A percentile compares a stretch with the other conserved stretches of the same genome.
Conservation (phyloP, 2,329 filamentous ascomycete species). For the Phialophora tarda region DNA sequence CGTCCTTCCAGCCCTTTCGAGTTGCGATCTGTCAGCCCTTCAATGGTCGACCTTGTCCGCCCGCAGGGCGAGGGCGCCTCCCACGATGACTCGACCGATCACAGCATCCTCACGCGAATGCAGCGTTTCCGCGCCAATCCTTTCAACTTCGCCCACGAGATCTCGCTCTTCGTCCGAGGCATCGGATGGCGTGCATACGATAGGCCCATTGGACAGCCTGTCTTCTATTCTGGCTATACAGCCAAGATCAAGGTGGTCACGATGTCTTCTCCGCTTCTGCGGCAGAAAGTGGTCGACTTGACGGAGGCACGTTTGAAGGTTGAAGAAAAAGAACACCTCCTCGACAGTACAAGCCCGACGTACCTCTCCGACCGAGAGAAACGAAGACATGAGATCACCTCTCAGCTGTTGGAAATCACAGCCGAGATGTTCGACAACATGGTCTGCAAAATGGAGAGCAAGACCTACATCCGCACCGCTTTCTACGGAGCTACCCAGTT, state of each 20-base stretch:
- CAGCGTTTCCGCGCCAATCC: constrained; percentile 79
- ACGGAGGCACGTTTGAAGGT: constrained; percentile 74
- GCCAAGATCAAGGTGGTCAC: constrained; percentile 86
- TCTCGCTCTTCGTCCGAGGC: constrained; percentile 89
- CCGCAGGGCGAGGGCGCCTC: constrained; percentile 16
- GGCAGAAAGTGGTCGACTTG: constrained; percentile 74
- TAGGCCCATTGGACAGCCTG: constrained; percentile 83
- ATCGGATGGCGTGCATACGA: constrained; percentile 97
- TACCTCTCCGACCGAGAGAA: constrained; percentile 47
- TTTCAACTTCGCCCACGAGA: constrained; percentile 84
- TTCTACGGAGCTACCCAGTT: constrained; percentile 90
- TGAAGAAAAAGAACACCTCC: constrained; percentile 69
- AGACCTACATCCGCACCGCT: constrained; percentile 85
- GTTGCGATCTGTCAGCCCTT: not conserved
- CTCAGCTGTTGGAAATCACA: constrained; percentile 76
- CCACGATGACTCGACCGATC: constrained; percentile 29
- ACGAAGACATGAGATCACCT: constrained; percentile 69
- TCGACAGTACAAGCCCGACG: constrained; percentile 31
- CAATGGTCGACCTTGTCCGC: constrained; percentile 29
- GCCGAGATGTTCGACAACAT: constrained; percentile 89
- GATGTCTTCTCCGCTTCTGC: constrained; percentile 75
- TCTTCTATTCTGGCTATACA: constrained; percentile 90
- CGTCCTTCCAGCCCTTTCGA: not conserved
- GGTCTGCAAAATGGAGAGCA: constrained; percentile 99
- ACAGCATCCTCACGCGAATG: constrained; percentile 69